A percentile compares a stretch with the other conserved stretches of the same genome.
Conservation (phyloP, 352 stramenopile species). For the Pythium guiyangense region DNA sequence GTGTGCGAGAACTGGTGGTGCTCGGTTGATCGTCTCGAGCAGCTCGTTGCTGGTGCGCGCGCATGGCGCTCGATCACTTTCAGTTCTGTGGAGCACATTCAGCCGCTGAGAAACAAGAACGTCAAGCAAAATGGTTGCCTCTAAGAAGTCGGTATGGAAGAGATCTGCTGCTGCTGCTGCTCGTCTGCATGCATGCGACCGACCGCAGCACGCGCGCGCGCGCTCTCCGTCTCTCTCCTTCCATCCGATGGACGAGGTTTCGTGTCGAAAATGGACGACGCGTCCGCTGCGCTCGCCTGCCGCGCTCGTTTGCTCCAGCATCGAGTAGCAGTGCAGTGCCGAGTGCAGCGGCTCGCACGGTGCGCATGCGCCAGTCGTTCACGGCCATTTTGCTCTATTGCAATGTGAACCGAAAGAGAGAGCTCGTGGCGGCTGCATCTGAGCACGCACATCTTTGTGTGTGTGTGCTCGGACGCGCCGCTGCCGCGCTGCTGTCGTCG, state of each 20-base stretch:
- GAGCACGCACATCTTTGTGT: not conserved
- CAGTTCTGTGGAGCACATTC: constrained; percentile 59
- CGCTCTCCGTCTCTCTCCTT: constrained; percentile 22
- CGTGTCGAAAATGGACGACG: constrained; percentile 3
- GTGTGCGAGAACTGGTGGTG: not conserved
- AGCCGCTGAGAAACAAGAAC: constrained; percentile 72
- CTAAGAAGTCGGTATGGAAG: constrained; percentile 89
- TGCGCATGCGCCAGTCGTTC: constrained; percentile 8
- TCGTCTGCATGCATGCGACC: constrained; percentile 1
- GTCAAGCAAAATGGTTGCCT: constrained; percentile 80
- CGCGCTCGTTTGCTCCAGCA: not conserved
- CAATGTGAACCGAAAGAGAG: constrained; percentile 7
- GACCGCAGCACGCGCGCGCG: constrained; percentile 4
- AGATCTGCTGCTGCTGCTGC: constrained; percentile 24
- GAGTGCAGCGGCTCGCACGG: not conserved
- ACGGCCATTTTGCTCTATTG: constrained; percentile 12
- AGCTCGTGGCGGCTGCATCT: constrained; percentile 2
- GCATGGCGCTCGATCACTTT: constrained; percentile 12
- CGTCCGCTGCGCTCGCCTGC: constrained; percentile 1
- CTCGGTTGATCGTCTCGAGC: not conserved
- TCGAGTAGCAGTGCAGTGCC: not conserved
- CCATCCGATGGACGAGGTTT: constrained; percentile 63
- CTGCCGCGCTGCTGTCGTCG: not conserved
- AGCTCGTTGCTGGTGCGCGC: not conserved
- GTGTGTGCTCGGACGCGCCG: not conserved